phyloP scores from a whole-genome alignment of 345 rosid species.

The Stellera chamaejasme region DNA sequence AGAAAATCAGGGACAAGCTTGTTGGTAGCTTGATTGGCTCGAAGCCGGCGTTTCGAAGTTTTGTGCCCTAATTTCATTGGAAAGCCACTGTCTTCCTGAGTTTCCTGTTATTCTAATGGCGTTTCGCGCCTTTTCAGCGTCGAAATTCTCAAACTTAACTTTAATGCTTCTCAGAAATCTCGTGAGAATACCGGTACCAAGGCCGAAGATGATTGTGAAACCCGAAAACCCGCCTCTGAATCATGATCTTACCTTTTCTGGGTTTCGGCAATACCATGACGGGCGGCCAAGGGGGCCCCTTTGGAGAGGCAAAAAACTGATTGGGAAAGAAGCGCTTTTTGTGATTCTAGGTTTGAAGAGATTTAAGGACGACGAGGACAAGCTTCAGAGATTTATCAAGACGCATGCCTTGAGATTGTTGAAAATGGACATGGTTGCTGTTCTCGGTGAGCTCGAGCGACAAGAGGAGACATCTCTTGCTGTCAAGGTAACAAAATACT shows the following conservation, averaged over 20 bases:
- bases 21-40: no score
- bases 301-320: conserved; percentile 89
- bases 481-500: conserved; percentile 35
- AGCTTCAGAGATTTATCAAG: conserved; percentile 55
- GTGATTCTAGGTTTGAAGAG: conserved; percentile 71
- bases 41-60: no score
- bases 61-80: neutral
- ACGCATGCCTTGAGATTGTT: conserved; percentile 71
- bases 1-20: no score
- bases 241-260: conserved; percentile 12
- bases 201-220: conserved; percentile 15
- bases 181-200: conserved; percentile 4
- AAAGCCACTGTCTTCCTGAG: neutral
- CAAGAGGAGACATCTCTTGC: conserved; percentile 73
- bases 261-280: conserved; percentile 55
- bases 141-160: conserved; percentile 24
- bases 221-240: conserved; percentile 10
- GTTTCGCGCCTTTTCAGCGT: conserved; percentile 41
- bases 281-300: conserved; percentile 96
- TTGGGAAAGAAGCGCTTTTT: conserved; percentile 81
- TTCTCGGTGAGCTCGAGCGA: conserved; percentile 75
- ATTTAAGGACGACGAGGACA: conserved; percentile 65
- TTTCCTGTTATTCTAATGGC: conserved; percentile 23
- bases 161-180: conserved; percentile 29
- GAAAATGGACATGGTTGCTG: conserved; percentile 78